Percentiles rank a stretch among this genome's conserved stretches.
Conservation (phyloP, 352 stramenopile genomes). For the Phytophthora fragariae region DNA sequence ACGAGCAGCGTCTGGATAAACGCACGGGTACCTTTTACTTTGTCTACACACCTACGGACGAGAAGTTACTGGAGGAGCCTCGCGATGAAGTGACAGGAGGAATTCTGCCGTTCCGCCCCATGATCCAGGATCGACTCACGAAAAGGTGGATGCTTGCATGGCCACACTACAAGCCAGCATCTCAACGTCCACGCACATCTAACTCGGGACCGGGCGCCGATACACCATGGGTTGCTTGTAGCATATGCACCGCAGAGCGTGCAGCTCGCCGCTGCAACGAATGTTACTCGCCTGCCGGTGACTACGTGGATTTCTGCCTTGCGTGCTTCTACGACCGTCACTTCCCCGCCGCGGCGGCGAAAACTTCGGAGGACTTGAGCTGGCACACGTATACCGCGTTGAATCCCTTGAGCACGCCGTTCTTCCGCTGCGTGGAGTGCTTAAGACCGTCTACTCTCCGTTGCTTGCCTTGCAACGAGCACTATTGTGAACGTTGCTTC, state of each 20-base stretch:
- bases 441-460: slow-evolving; percentile 61
- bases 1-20: slow-evolving; percentile 73
- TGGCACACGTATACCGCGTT: slow-evolving; percentile 76
- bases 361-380: slow-evolving; percentile 30
- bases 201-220: slow-evolving; percentile 12
- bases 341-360: slow-evolving; percentile 34
- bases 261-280: slow-evolving; percentile 74
- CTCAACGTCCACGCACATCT: slow-evolving; percentile 22
- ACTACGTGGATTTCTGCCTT: slow-evolving; percentile 81
- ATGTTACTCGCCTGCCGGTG: slow-evolving; percentile 62
- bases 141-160: slow-evolving; percentile 78
- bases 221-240: slow-evolving; percentile 48
- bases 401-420: slow-evolving; percentile 38
- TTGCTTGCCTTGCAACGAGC: slow-evolving; percentile 78
- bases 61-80: slow-evolving; percentile 70
- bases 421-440: slow-evolving; percentile 83
- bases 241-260: slow-evolving; percentile 62
- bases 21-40: slow-evolving; percentile 65
- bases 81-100: slow-evolving; percentile 53
- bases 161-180: slow-evolving; percentile 53
- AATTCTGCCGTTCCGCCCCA: slow-evolving; percentile 66
- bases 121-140: slow-evolving; percentile 78
- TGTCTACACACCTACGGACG: slow-evolving; percentile 70
- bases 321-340: slow-evolving; percentile 78
- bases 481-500: slow-evolving; percentile 87